Evolutionary conservation across 2,329 filamentous ascomycete species (phyloP).

Genomic region (Alternaria sp.): DNA sequence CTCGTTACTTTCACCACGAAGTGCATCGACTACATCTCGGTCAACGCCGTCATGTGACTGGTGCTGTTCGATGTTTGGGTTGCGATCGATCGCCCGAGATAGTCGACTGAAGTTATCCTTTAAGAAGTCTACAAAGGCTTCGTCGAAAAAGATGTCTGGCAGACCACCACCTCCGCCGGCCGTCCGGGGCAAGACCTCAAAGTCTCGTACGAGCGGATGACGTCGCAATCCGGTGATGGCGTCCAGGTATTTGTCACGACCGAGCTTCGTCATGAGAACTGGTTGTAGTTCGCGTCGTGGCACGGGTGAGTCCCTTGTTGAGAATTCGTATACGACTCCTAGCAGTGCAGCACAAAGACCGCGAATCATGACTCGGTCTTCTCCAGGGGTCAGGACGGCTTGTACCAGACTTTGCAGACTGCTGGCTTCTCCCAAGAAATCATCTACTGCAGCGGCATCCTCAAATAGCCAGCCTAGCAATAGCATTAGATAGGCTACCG

Average conservation of each 20-base stretch:
- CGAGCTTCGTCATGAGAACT: conserved; percentile 76
- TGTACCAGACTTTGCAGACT: conserved; percentile 88
- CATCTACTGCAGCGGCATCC: conserved; percentile 87
- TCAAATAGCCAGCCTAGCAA: conserved; percentile 91
- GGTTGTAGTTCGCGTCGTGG: conserved; percentile 80
- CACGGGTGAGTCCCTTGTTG: conserved; percentile 94
- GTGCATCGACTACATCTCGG: conserved; percentile 86
- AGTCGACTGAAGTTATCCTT: conserved; percentile 95
- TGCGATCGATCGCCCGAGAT: conserved; percentile 83
- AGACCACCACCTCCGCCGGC: conserved; percentile 57
- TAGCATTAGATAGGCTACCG: conserved; percentile 87
- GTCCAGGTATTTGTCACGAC: conserved; percentile 86
- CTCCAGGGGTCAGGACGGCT: conserved; percentile 62
- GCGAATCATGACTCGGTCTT: conserved; percentile 71
- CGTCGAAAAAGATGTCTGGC: conserved; percentile 85
- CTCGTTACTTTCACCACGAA: conserved; percentile 78
- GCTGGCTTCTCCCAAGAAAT: conserved; percentile 90
- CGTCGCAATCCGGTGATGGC: conserved; percentile 78
- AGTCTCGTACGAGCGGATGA: conserved; percentile 82
- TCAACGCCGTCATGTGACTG: conserved; percentile 90
- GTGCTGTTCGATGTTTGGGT: conserved; percentile 85
- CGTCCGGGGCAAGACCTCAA: conserved; percentile 82
- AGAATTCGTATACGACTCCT: conserved; percentile 94
- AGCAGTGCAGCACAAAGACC: conserved; percentile 85
- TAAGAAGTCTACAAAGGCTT: conserved; percentile 87